Conservation (phyloP, 345 rosid species). For the Hevea brasiliensis region DNA sequence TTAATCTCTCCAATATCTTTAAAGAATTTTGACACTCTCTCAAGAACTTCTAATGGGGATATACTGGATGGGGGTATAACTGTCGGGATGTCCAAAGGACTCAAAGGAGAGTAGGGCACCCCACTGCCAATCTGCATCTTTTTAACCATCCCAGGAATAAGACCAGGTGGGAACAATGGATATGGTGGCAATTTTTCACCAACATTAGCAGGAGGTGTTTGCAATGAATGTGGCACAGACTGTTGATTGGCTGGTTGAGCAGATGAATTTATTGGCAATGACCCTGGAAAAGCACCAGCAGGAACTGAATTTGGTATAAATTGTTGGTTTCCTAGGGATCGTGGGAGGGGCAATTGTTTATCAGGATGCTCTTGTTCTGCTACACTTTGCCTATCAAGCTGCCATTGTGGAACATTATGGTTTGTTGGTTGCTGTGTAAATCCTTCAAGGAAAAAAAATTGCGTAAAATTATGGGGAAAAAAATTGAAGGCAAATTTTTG, state of each 20-base stretch:
- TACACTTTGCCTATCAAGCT: slow-evolving; percentile 49
- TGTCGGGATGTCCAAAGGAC: slow-evolving; percentile 95
- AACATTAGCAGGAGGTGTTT: slow-evolving; percentile 36
- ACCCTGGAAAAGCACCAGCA: slow-evolving; percentile 56
- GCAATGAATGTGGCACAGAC: slow-evolving; percentile 29
- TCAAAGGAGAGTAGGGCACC: slow-evolving; percentile 91
- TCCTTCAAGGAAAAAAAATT: slow-evolving; percentile 22
- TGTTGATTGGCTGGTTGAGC: slow-evolving; percentile 49
- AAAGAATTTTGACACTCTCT: slow-evolving; percentile 87
- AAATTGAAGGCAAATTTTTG: not conserved
- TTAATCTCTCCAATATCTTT: slow-evolving; percentile 90
- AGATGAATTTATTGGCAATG: slow-evolving; percentile 60
- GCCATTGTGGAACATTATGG: slow-evolving; percentile 55
- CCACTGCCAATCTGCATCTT: slow-evolving; percentile 99
- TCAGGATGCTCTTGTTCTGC: slow-evolving; percentile 56
- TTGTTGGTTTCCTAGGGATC: slow-evolving; percentile 54
- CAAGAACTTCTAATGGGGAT: slow-evolving; percentile 73
- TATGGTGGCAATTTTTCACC: slow-evolving; percentile 83
- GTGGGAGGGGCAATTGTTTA: slow-evolving; percentile 38
- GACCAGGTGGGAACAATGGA: slow-evolving; percentile 97
- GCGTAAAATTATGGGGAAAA: not conserved
- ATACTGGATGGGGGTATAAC: slow-evolving; percentile 76
- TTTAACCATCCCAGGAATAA: slow-evolving; percentile 97
- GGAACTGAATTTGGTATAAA: slow-evolving; percentile 62
- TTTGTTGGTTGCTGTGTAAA: slow-evolving; percentile 29